A percentile compares a stretch with the other conserved stretches of the same genome.
phyloP scores from a whole-genome alignment of 73 alveolate genomes.

The Durusdinium trenchii region DNA sequence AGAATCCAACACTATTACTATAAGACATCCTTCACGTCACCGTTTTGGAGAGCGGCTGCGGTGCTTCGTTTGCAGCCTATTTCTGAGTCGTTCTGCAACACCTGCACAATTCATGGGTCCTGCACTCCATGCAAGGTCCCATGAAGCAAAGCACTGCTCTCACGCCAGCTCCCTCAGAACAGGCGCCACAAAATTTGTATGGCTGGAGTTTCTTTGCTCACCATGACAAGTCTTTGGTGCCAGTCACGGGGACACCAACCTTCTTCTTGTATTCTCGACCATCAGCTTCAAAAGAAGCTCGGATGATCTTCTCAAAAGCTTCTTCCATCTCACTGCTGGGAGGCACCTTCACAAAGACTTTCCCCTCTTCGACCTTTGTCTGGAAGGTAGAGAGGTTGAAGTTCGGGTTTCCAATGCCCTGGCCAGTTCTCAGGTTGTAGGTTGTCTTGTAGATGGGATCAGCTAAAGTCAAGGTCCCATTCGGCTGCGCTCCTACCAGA shows the following conservation, averaged over 20 bases:
- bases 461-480: slow-evolving; percentile 11
- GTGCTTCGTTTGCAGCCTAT: no score
- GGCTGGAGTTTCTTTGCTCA: not conserved
- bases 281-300: not conserved
- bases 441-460: slow-evolving; percentile 53
- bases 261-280: not conserved
- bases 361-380: slow-evolving; percentile 10
- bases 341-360: slow-evolving; percentile 60
- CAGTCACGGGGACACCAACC: not conserved
- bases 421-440: slow-evolving; percentile 36
- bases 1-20: no score
- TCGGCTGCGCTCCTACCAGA: slow-evolving; percentile 22
- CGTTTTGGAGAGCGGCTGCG: no score
- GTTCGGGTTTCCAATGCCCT: slow-evolving; percentile 29
- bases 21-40: no score
- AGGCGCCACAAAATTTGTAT: no score
- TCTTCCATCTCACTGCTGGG: not conserved
- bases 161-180: no score
- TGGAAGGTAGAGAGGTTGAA: slow-evolving; percentile 56
- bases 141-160: no score
- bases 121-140: no score
- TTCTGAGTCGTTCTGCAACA: no score
- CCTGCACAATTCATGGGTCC: no score
- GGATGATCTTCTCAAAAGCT: not conserved
- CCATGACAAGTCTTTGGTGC: not conserved